These are phyloP conservation scores for Picochlorum sp. DNA, from an alignment of 139 green algal species.

Conservation along the genomic window DNA sequence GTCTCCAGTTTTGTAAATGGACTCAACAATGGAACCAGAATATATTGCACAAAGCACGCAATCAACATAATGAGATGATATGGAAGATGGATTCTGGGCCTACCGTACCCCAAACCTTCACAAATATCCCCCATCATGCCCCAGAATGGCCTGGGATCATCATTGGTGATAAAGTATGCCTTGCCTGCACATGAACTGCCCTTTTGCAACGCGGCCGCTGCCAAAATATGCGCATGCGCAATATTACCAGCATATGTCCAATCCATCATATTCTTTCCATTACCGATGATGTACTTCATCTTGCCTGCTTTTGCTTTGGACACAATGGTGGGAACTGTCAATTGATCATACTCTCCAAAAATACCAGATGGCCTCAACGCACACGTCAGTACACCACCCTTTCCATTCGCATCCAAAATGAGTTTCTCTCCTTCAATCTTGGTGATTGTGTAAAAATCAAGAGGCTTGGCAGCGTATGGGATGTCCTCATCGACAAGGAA, in stretches of 20 bases:
- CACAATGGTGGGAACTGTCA: slow-evolving; percentile 68
- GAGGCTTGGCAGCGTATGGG: slow-evolving; percentile 57
- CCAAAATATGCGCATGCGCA: slow-evolving; percentile 48
- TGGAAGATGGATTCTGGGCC: slow-evolving; percentile 52
- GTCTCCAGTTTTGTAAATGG: slow-evolving; percentile 39
- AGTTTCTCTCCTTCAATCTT: slow-evolving; percentile 65
- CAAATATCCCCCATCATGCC: slow-evolving; percentile 73
- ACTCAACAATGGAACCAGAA: slow-evolving; percentile 49
- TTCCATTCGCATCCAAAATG: slow-evolving; percentile 61
- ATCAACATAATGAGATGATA: slow-evolving; percentile 63
- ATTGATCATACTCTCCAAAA: slow-evolving; percentile 76
- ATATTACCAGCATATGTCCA: slow-evolving; percentile 90
- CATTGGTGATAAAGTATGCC: slow-evolving; percentile 86
- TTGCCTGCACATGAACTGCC: slow-evolving; percentile 26
- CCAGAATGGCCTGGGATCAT: slow-evolving; percentile 74
- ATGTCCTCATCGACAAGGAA: slow-evolving; percentile 50
- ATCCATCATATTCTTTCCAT: slow-evolving; percentile 73
- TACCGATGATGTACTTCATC: slow-evolving; percentile 87
- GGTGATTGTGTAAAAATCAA: slow-evolving; percentile 84
- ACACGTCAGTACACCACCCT: slow-evolving; percentile 41
- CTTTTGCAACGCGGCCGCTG: slow-evolving; percentile 40
- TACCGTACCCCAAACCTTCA: slow-evolving; percentile 67
- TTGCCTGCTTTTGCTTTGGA: slow-evolving; percentile 52
- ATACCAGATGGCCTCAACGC: slow-evolving; percentile 76
- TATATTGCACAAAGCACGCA: slow-evolving; percentile 60